Conservation (phyloP, 345 rosid species). For the Gossypium turneri region DNA sequence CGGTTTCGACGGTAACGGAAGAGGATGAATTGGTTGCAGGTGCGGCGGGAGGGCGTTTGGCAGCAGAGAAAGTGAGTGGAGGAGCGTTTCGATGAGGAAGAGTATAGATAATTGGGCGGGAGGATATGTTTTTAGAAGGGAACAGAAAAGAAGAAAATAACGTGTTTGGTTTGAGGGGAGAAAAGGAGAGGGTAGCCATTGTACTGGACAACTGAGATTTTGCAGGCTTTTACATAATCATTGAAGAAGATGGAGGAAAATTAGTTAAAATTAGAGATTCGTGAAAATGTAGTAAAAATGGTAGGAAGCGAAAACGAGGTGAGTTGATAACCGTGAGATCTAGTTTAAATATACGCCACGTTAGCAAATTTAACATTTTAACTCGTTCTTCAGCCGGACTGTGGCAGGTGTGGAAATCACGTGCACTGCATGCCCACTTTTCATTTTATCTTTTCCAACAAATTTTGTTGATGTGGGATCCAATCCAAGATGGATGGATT, state of each 20-base stretch:
- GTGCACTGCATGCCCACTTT: not conserved
- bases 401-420: not conserved
- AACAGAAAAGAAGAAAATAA: not conserved
- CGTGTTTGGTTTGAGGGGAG: not conserved
- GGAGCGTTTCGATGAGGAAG: not conserved
- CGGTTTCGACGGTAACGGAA: constrained; percentile 16
- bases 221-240: not conserved
- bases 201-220: not conserved
- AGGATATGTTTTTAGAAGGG: not conserved
- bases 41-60: constrained; percentile 1
- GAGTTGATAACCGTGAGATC: not conserved
- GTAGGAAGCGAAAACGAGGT: not conserved
- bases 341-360: not conserved
- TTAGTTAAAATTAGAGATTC: not conserved
- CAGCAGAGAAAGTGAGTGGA: constrained; percentile 5
- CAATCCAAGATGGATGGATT: not conserved
- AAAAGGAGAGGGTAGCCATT: constrained; percentile 11
- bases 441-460: not conserved
- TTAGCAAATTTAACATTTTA: not conserved
- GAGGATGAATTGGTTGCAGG: not conserved
- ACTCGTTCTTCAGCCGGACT: not conserved
- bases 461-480: not conserved
- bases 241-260: not conserved
- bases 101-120: not conserved
- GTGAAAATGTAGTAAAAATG: not conserved